Percentiles rank a stretch among this genome's conserved stretches.
These are phyloP conservation scores for Bigelowiella natans DNA, from an alignment of 78 protist species.

Conservation along the genomic window DNA sequence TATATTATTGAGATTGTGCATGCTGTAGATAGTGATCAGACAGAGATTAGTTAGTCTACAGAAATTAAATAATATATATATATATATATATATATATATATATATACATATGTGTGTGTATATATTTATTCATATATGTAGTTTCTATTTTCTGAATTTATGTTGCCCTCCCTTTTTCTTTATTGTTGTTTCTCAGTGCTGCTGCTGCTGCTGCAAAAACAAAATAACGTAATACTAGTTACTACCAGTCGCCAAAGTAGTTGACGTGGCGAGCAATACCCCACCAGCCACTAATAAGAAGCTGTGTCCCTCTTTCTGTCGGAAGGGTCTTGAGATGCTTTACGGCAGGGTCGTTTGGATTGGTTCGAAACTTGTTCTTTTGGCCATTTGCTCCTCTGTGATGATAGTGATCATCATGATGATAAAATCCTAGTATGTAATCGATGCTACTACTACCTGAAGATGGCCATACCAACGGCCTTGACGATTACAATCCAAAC, in stretches of 20 bases:
- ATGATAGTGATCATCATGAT: too few species aligned
- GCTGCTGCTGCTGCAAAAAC: too few species aligned
- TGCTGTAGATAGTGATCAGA: neutral
- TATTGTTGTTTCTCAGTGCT: too few species aligned
- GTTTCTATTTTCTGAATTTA: neutral
- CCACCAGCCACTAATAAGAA: slow-evolving; percentile 9
- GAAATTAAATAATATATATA: neutral
- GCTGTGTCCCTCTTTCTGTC: neutral
- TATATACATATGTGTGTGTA: neutral
- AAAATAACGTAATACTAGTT: too few species aligned
- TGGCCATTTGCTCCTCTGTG: neutral
- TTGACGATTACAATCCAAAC: neutral
- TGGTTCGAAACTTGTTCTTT: neutral
- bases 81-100: neutral
- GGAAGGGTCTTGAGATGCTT: neutral
- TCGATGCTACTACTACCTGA: neutral
- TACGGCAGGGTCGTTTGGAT: neutral
- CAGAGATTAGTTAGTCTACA: neutral
- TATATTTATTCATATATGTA: neutral
- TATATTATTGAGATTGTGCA: neutral
- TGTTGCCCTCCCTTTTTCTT: too few species aligned
- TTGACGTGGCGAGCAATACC: neutral
- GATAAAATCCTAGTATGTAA: too few species aligned
- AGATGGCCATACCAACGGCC: neutral
- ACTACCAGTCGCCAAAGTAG: neutral